Conservation (phyloP, 805 yeast species). For the Candida taoyuanica region DNA sequence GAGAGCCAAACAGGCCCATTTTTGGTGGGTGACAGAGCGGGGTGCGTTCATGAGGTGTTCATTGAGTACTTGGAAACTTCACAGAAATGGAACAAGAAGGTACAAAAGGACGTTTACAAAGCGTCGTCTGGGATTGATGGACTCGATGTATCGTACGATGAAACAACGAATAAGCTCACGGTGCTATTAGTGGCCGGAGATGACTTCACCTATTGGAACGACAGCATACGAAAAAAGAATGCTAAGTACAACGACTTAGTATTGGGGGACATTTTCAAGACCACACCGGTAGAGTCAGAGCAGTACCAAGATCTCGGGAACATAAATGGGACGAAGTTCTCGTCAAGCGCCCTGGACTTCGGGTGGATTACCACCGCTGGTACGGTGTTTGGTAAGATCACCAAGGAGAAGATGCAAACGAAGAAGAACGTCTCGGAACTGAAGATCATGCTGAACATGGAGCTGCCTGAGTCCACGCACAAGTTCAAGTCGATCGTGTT, state of each 20-base stretch:
- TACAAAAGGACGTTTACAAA: slow-evolving; percentile 36
- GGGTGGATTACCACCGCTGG: slow-evolving; percentile 48
- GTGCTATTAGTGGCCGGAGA: slow-evolving; percentile 28
- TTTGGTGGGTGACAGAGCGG: slow-evolving; percentile 45
- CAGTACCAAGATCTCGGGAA: slow-evolving; percentile 33
- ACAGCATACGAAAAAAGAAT: slow-evolving; percentile 16
- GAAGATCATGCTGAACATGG: slow-evolving; percentile 37
- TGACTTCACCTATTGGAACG: slow-evolving; percentile 28
- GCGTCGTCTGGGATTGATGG: slow-evolving; percentile 26
- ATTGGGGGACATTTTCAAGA: slow-evolving; percentile 18
- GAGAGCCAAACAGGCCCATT: slow-evolving; percentile 40
- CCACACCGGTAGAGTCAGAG: slow-evolving; percentile 32
- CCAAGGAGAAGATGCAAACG: slow-evolving; percentile 17
- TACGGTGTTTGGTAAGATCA: slow-evolving; percentile 37
- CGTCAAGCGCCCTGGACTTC: slow-evolving; percentile 27
- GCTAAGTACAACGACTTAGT: slow-evolving; percentile 22
- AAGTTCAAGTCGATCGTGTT: slow-evolving; percentile 38
- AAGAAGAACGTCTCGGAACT: slow-evolving; percentile 28
- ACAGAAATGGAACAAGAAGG: slow-evolving; percentile 39
- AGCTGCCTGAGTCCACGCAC: slow-evolving; percentile 33
- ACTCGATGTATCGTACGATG: slow-evolving; percentile 16
- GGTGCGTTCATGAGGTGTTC: slow-evolving; percentile 42
- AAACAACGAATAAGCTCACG: slow-evolving; percentile 8
- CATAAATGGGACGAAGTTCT: slow-evolving; percentile 31
- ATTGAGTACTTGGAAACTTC: slow-evolving; percentile 35